Conservation (phyloP, 1,284 basidiomycete species). For the Cryptococcus sp. region DNA sequence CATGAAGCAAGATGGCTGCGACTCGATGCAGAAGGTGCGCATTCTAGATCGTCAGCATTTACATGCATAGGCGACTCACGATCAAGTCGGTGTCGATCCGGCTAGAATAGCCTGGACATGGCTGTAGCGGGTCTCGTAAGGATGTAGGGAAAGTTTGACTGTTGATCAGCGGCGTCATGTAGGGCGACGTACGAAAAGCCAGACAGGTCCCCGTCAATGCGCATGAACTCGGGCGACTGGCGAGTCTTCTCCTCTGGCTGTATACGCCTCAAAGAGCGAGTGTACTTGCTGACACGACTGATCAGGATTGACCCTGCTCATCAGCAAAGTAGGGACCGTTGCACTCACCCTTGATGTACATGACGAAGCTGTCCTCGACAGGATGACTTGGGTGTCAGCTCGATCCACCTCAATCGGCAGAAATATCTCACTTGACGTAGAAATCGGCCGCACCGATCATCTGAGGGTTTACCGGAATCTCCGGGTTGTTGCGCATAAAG, state of each 20-base stretch:
- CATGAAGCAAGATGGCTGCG: slow-evolving; percentile 37
- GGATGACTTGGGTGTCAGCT: slow-evolving; percentile 28
- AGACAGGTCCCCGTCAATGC: slow-evolving; percentile 25
- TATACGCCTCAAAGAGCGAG: not conserved
- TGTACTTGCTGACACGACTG: slow-evolving; percentile 25
- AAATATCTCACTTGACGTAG: slow-evolving; percentile 22
- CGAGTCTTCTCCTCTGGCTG: not conserved
- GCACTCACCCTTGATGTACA: slow-evolving; percentile 29
- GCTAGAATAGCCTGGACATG: slow-evolving; percentile 16
- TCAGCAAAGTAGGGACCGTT: not conserved
- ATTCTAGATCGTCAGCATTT: slow-evolving; percentile 9
- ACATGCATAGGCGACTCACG: slow-evolving; percentile 22
- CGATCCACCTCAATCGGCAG: not conserved
- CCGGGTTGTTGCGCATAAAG: slow-evolving; percentile 17
- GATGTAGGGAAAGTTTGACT: slow-evolving; percentile 21
- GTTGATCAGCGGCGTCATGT: not conserved
- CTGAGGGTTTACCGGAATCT: slow-evolving; percentile 35
- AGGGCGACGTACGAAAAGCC: slow-evolving; percentile 16
- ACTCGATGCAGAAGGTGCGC: slow-evolving; percentile 30
- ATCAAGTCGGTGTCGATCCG: slow-evolving; percentile 34
- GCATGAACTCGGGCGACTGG: slow-evolving; percentile 19
- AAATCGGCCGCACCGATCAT: slow-evolving; percentile 27
- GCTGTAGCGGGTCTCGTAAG: slow-evolving; percentile 33
- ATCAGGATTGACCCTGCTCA: slow-evolving; percentile 22
- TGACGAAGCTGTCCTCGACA: slow-evolving; percentile 30